Evolutionary conservation across 306 rosid species (phyloP), one percentile per base, ranked within the genome.

Genomic region (Gynostemma pentaphyllum): DNA sequence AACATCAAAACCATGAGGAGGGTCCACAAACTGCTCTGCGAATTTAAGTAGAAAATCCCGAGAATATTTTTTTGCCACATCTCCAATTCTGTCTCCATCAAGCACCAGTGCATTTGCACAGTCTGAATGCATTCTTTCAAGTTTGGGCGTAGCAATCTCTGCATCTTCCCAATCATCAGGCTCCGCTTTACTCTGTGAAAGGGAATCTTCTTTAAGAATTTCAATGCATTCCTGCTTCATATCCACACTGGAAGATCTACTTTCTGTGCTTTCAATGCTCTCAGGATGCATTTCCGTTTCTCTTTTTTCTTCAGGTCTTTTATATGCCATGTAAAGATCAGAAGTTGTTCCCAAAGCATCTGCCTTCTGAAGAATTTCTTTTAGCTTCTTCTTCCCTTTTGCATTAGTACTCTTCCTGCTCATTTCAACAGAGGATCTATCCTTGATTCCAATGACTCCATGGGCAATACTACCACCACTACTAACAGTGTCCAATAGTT

Each of bases 101-200:
- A 50, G 48, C 24, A 27, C 34, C n/a, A 45, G 29, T 49, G 67
- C 69, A 61, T 13, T 49, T 36, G 32, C 70, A 68, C 42, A 75
- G 18, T 64, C 78, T 45, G 75, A 73, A 72, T 66, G 64, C 21
- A 69, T 45, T 69, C 75, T 73, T 68, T 85, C 87, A 68, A 89
- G 62, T 68, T 89, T 81, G 14, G 95, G 84, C 13, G 86, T 72
- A 28, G 95, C 83, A 64, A 86, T 69, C 70, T 94, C 95, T 52
- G 94, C 97, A 72, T 88, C 97, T 86, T 94, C 99, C 99, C 99
- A 94, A 68, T 89, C 90, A 52, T 89, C 95, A 9, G 87, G 95
- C 72, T 92, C 97, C 15, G 68, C 72, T 81, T 88, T 89, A 68
- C 18, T 65, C 55, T 41, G 77, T 2, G 67, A 78, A 69, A 32